Conservation (phyloP, 1,139 yeast species). For the Petasospora rhodanensis region DNA sequence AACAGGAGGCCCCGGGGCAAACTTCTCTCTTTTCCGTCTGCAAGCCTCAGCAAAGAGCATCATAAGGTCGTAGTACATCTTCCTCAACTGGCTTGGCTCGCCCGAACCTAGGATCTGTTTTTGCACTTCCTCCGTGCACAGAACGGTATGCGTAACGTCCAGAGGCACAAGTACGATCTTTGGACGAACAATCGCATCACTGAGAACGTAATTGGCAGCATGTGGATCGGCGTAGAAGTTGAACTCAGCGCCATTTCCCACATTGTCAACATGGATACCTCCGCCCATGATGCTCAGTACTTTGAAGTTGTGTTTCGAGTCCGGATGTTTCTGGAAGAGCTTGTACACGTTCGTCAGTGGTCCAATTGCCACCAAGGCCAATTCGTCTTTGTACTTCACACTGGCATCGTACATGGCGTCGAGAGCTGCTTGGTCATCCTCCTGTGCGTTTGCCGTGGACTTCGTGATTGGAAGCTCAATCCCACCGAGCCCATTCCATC, state of each 20-base stretch:
- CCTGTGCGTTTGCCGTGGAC: slow-evolving; percentile 27
- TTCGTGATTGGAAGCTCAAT: slow-evolving; percentile 51
- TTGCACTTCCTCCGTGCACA: slow-evolving; percentile 49
- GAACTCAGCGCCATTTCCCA: slow-evolving; percentile 58
- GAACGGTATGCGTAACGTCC: slow-evolving; percentile 66
- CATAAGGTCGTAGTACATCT: slow-evolving; percentile 53
- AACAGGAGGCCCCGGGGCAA: slow-evolving; percentile 63
- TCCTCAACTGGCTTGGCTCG: slow-evolving; percentile 39
- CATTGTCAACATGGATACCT: slow-evolving; percentile 42
- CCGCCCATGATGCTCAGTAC: slow-evolving; percentile 76
- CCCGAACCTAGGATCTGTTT: slow-evolving; percentile 31
- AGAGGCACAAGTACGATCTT: slow-evolving; percentile 60
- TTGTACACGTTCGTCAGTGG: slow-evolving; percentile 66
- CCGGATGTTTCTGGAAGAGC: slow-evolving; percentile 49
- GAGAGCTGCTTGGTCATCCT: slow-evolving; percentile 40
- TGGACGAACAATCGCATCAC: slow-evolving; percentile 39
- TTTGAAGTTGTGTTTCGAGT: slow-evolving; percentile 40
- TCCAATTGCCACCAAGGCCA: slow-evolving; percentile 66
- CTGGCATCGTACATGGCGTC: slow-evolving; percentile 57
- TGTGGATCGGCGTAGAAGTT: slow-evolving; percentile 73
- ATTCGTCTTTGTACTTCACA: slow-evolving; percentile 35
- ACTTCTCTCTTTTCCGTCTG: slow-evolving; percentile 38
- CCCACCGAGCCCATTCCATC: slow-evolving; percentile 73
- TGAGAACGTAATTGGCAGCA: slow-evolving; percentile 59
- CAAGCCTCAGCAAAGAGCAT: slow-evolving; percentile 50